Conservation (phyloP, 345 rosid genomes). For the Populus alba region DNA sequence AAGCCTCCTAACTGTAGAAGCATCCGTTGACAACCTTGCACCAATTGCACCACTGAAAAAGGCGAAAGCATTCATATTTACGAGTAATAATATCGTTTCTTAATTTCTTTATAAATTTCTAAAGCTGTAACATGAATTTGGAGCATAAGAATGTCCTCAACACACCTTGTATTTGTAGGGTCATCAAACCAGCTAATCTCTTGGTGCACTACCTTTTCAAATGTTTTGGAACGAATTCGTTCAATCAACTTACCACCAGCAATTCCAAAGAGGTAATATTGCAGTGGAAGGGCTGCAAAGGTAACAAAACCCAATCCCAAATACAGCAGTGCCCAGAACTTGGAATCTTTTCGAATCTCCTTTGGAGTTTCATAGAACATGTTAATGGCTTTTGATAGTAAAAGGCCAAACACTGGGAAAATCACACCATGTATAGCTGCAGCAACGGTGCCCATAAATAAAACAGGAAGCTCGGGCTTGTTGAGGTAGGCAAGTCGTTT, state of each 20-base stretch:
- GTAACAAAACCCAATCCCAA: slow-evolving; percentile 35
- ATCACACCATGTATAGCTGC: slow-evolving; percentile 59
- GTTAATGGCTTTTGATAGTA: slow-evolving; percentile 61
- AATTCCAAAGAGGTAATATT: slow-evolving; percentile 66
- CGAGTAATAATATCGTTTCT: background rate
- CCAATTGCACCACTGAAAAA: slow-evolving; percentile 58
- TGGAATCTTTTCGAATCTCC: slow-evolving; percentile 50
- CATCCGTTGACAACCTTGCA: slow-evolving; percentile 64
- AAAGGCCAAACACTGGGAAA: slow-evolving; percentile 73
- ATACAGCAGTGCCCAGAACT: slow-evolving; percentile 52
- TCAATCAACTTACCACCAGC: slow-evolving; percentile 79
- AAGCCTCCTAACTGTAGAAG: slow-evolving; percentile 45
- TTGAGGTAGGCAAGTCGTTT: slow-evolving; percentile 60
- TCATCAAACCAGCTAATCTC: slow-evolving; percentile 89
- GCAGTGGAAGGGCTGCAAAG: slow-evolving; percentile 46
- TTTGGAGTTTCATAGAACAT: slow-evolving; percentile 56
- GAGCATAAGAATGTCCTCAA: background rate
- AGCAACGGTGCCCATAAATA: slow-evolving; percentile 55
- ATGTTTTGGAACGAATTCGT: slow-evolving; percentile 63
- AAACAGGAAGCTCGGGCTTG: slow-evolving; percentile 62
- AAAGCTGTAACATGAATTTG: background rate
- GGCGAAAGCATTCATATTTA: background rate
- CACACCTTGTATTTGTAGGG: slow-evolving; percentile 64
- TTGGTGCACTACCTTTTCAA: slow-evolving; percentile 77
- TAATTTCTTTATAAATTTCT: background rate